These are phyloP conservation scores for Schizosaccharomyces osmophilus DNA, from an alignment of 805 yeast species.

Conservation along the genomic window DNA sequence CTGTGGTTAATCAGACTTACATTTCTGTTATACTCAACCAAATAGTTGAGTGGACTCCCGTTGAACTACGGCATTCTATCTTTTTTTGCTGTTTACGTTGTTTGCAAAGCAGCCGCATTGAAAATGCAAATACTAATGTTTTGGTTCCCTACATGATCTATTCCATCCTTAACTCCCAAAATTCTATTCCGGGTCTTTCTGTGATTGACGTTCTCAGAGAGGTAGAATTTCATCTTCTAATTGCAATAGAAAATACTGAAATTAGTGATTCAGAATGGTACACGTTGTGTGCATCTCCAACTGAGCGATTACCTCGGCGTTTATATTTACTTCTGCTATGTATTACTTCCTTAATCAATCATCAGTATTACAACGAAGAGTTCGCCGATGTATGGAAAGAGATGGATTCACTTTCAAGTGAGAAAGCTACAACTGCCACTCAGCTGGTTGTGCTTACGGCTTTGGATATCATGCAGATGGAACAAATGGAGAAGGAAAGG, in stretches of 20 bases:
- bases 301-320: background rate
- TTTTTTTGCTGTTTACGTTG: background rate
- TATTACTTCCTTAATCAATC: background rate
- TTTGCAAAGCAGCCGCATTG: background rate
- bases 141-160: background rate
- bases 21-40: background rate
- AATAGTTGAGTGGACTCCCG: background rate
- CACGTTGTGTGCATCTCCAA: background rate
- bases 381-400: background rate
- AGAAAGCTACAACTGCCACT: background rate
- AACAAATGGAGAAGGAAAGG: background rate
- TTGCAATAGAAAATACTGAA: background rate
- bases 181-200: background rate
- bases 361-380: background rate
- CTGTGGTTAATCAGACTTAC: background rate
- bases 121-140: background rate
- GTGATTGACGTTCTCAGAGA: background rate
- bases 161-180: background rate
- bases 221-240: background rate
- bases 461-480: background rate
- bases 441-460: background rate
- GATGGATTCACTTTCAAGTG: background rate
- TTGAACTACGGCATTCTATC: background rate
- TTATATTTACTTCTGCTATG: background rate
- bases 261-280: background rate